Evolutionary conservation across 768 basidiomycete species (phyloP), one percentile per base, ranked within the genome.

Genomic region (Russula ochroleuca): DNA sequence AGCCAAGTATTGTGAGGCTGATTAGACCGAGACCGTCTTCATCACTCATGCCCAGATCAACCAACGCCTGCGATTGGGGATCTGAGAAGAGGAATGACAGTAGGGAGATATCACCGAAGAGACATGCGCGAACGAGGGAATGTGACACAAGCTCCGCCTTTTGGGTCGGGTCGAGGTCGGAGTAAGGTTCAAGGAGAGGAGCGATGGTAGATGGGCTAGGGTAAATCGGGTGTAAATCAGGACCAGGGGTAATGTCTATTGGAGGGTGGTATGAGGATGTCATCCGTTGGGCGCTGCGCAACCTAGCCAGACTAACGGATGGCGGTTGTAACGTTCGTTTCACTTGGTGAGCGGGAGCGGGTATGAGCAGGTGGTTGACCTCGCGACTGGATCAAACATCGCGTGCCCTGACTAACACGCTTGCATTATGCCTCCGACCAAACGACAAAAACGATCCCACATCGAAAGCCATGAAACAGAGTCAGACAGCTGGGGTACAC

Each of bases 1-100:
- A 93, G 13, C 90, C 91, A 66, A 91, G 84, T 68, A 92, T 90
- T 31, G 86, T 77, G 61, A 84, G 79, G 72, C 89, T 87, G 77
- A 94, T 80, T 65, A 94, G 76, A 28, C 88, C 86, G 50, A 93
- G 78, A 14, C 92, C 92, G 67, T 98, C 94, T 57, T 95, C 93
- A 74, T 96, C 94, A 67, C 83, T 81, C 60, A 82, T 74, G 47
- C 77, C 76, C 52, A 94, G 79, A 74, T 94, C 90, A 62, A 91
- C 76, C 69, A 79, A 82, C 11, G 77, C 72, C 71, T 87, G 89
- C 7, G 86, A 82, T 60, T 84, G 84, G 45, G 80, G 78, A 74
- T 92, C 87, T 40, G 79, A 76, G 55, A 94, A 78, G 59, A 94
- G 81, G 72, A 85, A 86, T 49, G 88, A 85, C 43, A 94, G 78